Evolutionary conservation across 139 green algal genomes (phyloP).

Genomic region (Gonium pectorale): DNA sequence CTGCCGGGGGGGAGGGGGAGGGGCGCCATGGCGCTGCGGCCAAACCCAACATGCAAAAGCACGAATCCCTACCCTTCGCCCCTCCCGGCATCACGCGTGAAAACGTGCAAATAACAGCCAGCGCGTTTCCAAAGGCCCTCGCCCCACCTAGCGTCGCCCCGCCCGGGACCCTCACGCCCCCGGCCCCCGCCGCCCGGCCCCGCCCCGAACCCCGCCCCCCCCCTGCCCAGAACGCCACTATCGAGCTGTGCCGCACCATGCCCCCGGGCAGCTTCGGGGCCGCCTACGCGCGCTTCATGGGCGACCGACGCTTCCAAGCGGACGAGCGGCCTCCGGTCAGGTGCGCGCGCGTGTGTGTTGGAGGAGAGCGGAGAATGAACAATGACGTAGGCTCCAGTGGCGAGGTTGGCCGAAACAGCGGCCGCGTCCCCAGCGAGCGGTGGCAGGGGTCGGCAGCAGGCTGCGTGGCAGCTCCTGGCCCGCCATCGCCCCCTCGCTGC

Average conservation of each 20-base stretch:
- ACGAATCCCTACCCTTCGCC: not conserved
- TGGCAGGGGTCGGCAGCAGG: too few relatives aligned
- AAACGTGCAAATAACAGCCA: not conserved
- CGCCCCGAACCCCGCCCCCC: not conserved
- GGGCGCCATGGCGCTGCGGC: too few relatives aligned
- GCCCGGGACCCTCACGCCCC: not conserved
- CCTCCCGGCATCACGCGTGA: not conserved
- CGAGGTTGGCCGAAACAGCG: too few relatives aligned
- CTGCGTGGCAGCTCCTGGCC: too few relatives aligned
- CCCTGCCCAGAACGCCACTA: constrained; percentile 47
- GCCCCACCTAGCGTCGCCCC: not conserved
- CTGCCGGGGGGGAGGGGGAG: too few relatives aligned
- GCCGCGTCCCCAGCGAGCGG: too few relatives aligned
- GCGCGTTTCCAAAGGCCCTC: not conserved
- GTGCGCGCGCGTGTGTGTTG: too few relatives aligned
- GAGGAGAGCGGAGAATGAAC: too few relatives aligned
- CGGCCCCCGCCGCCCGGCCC: not conserved
- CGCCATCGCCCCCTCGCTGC: too few relatives aligned
- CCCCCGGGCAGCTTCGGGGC: constrained; percentile 84
- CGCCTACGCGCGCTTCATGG: constrained; percentile 95
- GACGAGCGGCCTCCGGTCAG: constrained; percentile 89
- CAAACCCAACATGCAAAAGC: too few relatives aligned
- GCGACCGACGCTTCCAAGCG: constrained; percentile 79
- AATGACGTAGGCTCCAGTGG: too few relatives aligned
- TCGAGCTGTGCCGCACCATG: constrained; percentile 69